Conservation (phyloP, 116 monocot genomes). For the Iris pallida region DNA sequence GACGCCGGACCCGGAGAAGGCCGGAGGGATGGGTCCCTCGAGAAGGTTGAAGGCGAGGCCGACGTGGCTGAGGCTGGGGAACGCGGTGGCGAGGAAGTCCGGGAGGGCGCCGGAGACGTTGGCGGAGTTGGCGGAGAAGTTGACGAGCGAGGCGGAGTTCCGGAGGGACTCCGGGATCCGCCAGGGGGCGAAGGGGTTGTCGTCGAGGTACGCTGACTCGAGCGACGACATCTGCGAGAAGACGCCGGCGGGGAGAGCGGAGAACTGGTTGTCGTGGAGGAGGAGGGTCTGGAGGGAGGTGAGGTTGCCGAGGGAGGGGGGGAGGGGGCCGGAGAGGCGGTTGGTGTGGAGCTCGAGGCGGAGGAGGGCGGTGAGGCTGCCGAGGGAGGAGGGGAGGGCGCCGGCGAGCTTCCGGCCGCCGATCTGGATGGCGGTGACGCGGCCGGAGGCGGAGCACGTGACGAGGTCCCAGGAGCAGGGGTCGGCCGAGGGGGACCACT, state of each 20-base stretch:
- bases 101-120: conserved; percentile 39
- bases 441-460: conserved; percentile 38
- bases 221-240: conserved; percentile 21
- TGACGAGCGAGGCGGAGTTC: conserved; percentile 6
- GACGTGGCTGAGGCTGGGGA: conserved; percentile 38
- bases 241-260: conserved; percentile 8
- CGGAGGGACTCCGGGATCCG: conserved; percentile 14
- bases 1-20: conserved; percentile 30
- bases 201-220: conserved; percentile 25
- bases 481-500: conserved; percentile 28
- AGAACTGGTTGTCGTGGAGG: conserved; percentile 43
- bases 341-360: conserved; percentile 54
- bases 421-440: conserved; percentile 47
- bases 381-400: conserved; percentile 32
- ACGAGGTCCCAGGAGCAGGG: conserved; percentile 52
- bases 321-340: conserved; percentile 19
- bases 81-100: conserved; percentile 19
- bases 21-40: conserved; percentile 37
- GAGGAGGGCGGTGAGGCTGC: conserved; percentile 34
- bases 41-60: conserved; percentile 52
- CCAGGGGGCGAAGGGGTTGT: conserved; percentile 42
- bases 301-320: conserved; percentile 11
- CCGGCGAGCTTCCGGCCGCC: conserved; percentile 24
- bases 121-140: conserved; percentile 41
- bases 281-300: conserved; percentile 15